These are phyloP conservation scores for Urochloa ruziziensis DNA, from an alignment of 176 grass and related monocot species.

Conservation along the genomic window DNA sequence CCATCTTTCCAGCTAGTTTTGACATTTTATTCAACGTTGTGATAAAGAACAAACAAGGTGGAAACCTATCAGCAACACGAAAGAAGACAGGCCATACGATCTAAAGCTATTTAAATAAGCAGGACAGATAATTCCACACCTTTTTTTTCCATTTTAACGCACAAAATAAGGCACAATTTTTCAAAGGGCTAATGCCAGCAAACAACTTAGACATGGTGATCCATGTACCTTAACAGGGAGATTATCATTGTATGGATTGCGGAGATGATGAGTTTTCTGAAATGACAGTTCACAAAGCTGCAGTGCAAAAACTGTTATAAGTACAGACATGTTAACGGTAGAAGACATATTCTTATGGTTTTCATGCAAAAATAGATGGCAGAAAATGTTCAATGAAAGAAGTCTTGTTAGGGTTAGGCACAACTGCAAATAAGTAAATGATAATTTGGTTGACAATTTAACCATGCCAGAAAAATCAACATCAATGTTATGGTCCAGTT, in stretches of 20 bases:
- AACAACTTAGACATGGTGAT: slow-evolving; percentile 6
- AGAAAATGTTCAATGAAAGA: background rate
- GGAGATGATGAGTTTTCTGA: slow-evolving; percentile 95
- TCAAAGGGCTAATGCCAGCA: background rate
- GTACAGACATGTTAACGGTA: slow-evolving; percentile 23
- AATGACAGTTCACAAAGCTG: slow-evolving; percentile 99
- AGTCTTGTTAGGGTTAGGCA: background rate
- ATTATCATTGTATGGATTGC: slow-evolving; percentile 99
- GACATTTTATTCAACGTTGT: background rate
- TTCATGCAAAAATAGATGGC: background rate
- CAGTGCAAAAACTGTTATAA: slow-evolving; percentile 43
- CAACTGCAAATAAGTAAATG: background rate
- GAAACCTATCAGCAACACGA: background rate
- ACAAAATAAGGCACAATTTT: background rate
- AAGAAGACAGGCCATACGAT: background rate
- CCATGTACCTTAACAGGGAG: slow-evolving; percentile 89
- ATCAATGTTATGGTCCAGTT: background rate
- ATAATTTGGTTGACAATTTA: background rate
- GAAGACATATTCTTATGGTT: background rate
- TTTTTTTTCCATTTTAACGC: background rate
- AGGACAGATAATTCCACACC: background rate
- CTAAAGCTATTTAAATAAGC: background rate
- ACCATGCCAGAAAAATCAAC: background rate
- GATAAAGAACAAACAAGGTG: background rate
- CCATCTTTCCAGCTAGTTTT: background rate